phyloP scores from a whole-genome alignment of 768 basidiomycete species.

The Amanita fuliginea region DNA sequence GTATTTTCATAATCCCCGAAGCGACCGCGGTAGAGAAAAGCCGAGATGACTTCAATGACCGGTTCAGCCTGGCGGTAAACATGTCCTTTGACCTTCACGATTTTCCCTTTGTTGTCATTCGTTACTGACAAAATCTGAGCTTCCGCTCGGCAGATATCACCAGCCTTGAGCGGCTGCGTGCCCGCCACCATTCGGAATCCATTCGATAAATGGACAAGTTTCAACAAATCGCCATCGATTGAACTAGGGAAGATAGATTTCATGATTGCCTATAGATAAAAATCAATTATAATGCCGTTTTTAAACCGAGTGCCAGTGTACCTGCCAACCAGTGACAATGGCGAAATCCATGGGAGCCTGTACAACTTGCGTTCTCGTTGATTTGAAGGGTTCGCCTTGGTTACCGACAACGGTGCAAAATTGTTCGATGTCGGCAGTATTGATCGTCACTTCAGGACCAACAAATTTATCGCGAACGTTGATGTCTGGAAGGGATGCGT shows the following conservation, averaged over 20 bases:
- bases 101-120: slow-evolving; percentile 88
- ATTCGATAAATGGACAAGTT: slow-evolving; percentile 95
- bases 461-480: slow-evolving; percentile 74
- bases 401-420: slow-evolving; percentile 95
- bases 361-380: slow-evolving; percentile 52
- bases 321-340: slow-evolving; percentile 98
- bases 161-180: slow-evolving; percentile 64
- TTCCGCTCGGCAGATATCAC: slow-evolving; percentile 84
- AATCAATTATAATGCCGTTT: slow-evolving; percentile 5
- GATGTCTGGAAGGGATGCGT: slow-evolving; percentile 66
- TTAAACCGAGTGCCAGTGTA: slow-evolving; percentile 23
- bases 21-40: slow-evolving; percentile 94
- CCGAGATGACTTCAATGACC: slow-evolving; percentile 87
- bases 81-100: slow-evolving; percentile 80
- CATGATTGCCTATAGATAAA: slow-evolving; percentile 81
- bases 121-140: slow-evolving; percentile 83
- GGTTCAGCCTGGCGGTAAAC: slow-evolving; percentile 69
- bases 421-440: slow-evolving; percentile 64
- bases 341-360: slow-evolving; percentile 98
- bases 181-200: slow-evolving; percentile 87
- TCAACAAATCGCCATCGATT: slow-evolving; percentile 91
- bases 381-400: slow-evolving; percentile 84
- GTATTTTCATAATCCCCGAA: slow-evolving; percentile 94
- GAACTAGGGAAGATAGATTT: slow-evolving; percentile 88
- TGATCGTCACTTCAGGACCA: slow-evolving; percentile 78